These are phyloP conservation scores for Ophiostoma australiae DNA, from an alignment of 2,329 filamentous ascomycete genomes.

Conservation along the genomic window DNA sequence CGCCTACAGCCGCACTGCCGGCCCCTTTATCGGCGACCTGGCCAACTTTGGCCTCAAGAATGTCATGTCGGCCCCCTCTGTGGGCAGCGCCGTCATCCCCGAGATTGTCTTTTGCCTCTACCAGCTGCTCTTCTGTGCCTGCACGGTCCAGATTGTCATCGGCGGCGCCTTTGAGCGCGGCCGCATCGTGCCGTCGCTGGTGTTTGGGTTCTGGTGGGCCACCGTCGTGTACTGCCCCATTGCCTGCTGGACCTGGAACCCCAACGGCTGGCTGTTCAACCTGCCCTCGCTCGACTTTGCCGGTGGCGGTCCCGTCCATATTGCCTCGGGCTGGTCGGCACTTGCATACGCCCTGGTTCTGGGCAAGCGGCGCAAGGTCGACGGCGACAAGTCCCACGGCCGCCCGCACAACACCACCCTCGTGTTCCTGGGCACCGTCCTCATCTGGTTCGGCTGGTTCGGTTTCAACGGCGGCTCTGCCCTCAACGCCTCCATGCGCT, in stretches of 20 bases:
- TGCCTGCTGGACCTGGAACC: constrained; percentile 75
- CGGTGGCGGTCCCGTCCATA: constrained; percentile 70
- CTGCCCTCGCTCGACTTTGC: constrained; percentile 70
- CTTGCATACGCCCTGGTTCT: constrained; percentile 70
- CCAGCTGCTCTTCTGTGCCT: constrained; percentile 82
- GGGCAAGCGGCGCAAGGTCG: constrained; percentile 52
- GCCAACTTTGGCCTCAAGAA: constrained; percentile 73
- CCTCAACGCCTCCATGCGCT: constrained; percentile 74
- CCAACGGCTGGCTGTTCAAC: constrained; percentile 64
- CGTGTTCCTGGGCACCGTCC: constrained; percentile 66
- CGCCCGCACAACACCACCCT: constrained; percentile 69
- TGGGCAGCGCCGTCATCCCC: constrained; percentile 67
- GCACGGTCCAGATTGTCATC: constrained; percentile 70
- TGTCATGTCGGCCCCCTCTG: constrained; percentile 69
- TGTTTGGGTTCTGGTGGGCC: constrained; percentile 67
- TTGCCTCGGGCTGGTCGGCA: constrained; percentile 65
- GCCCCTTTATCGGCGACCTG: constrained; percentile 71
- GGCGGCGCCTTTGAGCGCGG: constrained; percentile 58
- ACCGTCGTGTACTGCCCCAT: constrained; percentile 69
- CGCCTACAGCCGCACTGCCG: constrained; percentile 72
- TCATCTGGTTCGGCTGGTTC: constrained; percentile 93
- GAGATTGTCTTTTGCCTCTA: constrained; percentile 82
- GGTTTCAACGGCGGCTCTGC: constrained; percentile 91
- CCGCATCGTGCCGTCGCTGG: constrained; percentile 55
- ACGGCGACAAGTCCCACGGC: constrained; percentile 55